Evolutionary conservation across 2,329 filamentous ascomycete genomes (phyloP).

Genomic region (Colletotrichum filicis): DNA sequence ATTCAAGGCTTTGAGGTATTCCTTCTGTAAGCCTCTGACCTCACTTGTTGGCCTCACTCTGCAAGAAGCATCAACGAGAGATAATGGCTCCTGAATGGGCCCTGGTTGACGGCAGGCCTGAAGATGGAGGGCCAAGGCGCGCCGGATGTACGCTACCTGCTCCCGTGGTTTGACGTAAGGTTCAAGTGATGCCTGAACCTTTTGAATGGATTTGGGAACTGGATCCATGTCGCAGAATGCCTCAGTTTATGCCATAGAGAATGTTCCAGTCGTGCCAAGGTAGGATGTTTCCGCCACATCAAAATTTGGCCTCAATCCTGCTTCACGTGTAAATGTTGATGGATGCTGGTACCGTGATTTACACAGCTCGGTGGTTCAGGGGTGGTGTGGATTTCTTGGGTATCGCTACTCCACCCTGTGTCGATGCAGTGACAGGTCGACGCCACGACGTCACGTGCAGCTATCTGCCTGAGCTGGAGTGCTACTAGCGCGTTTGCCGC

Average conservation of each 20-base stretch:
- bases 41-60: conserved; percentile 49
- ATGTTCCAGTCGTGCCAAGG: not conserved
- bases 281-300: not conserved
- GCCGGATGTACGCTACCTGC: conserved; percentile 66
- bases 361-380: conserved; percentile 3
- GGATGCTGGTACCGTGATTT: not conserved
- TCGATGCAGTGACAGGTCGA: not conserved
- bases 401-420: conserved; percentile 9
- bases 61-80: conserved; percentile 56
- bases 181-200: conserved; percentile 56
- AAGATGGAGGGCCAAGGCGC: conserved; percentile 65
- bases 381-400: conserved; percentile 20
- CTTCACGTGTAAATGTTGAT: conserved; percentile 10
- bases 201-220: conserved; percentile 48
- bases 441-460: not conserved
- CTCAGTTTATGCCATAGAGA: not conserved
- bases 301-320: not conserved
- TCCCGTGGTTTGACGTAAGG: conserved; percentile 68
- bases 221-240: conserved; percentile 37
- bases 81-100: conserved; percentile 56
- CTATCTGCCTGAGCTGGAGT: not conserved
- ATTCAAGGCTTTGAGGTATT: conserved; percentile 65
- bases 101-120: conserved; percentile 57
- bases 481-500: conserved; percentile 15
- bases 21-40: conserved; percentile 59